Conservation (phyloP, 2,329 filamentous ascomycete genomes). For the Fusarium sp. region DNA sequence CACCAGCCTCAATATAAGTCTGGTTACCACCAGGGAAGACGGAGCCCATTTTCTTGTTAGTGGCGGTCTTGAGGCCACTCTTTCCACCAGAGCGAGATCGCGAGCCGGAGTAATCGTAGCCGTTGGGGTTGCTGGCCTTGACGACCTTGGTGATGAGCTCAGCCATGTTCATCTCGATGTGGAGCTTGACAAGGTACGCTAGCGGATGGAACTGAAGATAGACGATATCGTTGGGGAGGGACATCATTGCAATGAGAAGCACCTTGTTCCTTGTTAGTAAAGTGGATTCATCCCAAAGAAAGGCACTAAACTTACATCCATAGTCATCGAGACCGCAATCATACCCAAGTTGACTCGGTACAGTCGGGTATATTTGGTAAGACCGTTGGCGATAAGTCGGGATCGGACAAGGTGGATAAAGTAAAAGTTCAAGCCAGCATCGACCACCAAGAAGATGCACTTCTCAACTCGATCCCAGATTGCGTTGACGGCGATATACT, state of each 20-base stretch:
- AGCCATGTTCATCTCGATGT: slow-evolving; percentile 69
- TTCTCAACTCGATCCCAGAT: slow-evolving; percentile 70
- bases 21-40: slow-evolving; percentile 44
- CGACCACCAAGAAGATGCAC: slow-evolving; percentile 65
- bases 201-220: slow-evolving; percentile 66
- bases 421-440: slow-evolving; percentile 65
- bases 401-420: slow-evolving; percentile 65
- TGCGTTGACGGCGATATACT: slow-evolving; percentile 62
- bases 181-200: slow-evolving; percentile 67
- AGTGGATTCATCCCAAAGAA: rapidly evolving
- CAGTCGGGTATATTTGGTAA: slow-evolving; percentile 64
- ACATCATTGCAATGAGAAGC: slow-evolving; percentile 52
- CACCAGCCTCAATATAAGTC: slow-evolving; percentile 42
- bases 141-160: slow-evolving; percentile 63
- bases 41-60: slow-evolving; percentile 31
- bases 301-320: slow-evolving; percentile 42
- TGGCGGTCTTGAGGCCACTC: slow-evolving; percentile 30
- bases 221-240: slow-evolving; percentile 50
- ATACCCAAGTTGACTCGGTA: slow-evolving; percentile 55
- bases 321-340: slow-evolving; percentile 51
- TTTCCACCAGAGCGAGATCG: slow-evolving; percentile 40
- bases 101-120: slow-evolving; percentile 47
- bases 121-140: slow-evolving; percentile 46
- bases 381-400: slow-evolving; percentile 62
- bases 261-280: slow-evolving; percentile 36